Percentiles rank a stretch among this genome's conserved stretches.
Evolutionary conservation across 129 eudicot genomes (phyloP).

Genomic region (Lactuca sativa): DNA sequence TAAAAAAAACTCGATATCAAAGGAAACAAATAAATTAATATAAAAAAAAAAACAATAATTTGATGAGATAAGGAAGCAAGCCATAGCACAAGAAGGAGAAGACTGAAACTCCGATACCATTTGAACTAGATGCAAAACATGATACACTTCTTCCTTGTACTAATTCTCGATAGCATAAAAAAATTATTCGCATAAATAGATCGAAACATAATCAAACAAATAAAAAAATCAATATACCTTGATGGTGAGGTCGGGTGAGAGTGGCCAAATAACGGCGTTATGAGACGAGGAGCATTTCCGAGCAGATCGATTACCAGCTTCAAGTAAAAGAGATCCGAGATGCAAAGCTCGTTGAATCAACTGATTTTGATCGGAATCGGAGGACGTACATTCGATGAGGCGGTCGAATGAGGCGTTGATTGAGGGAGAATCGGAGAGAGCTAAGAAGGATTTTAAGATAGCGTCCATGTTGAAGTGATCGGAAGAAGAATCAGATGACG

Average conservation of each 20-base stretch:
- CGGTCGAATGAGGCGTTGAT: constrained; percentile 58
- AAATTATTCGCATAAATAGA: constrained; percentile 7
- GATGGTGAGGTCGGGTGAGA: constrained; percentile 72
- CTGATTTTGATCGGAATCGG: constrained; percentile 51
- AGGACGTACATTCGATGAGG: constrained; percentile 46
- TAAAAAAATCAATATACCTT: constrained; percentile 35
- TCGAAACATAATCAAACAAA: not conserved
- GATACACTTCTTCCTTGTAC: not conserved
- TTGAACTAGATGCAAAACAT: not conserved
- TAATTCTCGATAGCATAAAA: not conserved
- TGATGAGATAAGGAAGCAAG: not conserved
- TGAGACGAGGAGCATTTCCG: constrained; percentile 57
- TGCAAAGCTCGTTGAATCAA: constrained; percentile 60
- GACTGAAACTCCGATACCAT: not conserved
- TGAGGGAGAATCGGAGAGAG: constrained; percentile 41
- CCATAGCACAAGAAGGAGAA: not conserved
- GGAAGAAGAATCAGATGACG: constrained; percentile 18
- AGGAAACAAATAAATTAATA: not conserved
- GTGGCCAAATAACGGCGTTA: constrained; percentile 73
- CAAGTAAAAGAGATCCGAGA: constrained; percentile 53
- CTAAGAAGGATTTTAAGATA: constrained; percentile 42
- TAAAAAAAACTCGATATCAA: not conserved
- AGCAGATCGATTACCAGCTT: constrained; percentile 70
- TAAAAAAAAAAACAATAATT: too few relatives aligned
- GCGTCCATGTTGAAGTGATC: constrained; percentile 37